Conservation (phyloP, 257 asterid genomes). For the Ilex asprella region DNA sequence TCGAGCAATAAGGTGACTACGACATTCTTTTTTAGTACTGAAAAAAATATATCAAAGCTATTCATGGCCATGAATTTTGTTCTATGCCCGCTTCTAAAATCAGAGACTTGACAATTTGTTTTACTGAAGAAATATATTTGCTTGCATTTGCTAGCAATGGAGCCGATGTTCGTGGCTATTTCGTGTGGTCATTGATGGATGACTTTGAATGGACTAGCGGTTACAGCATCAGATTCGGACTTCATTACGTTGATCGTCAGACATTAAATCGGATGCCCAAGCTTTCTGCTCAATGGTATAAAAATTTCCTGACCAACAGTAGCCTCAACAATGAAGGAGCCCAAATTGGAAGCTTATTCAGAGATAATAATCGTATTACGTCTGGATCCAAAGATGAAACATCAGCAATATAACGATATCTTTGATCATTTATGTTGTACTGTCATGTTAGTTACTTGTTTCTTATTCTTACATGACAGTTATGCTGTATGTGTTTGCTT, state of each 20-base stretch:
- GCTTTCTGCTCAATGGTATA: conserved; percentile 59
- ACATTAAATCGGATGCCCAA: conserved; percentile 51
- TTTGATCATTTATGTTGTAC: too few relatives aligned
- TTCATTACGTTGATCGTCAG: conserved; percentile 31
- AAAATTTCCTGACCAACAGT: conserved; percentile 37
- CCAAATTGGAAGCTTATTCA: neutral
- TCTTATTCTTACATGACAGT: too few relatives aligned
- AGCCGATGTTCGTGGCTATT: conserved; percentile 67
- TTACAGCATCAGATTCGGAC: conserved; percentile 41
- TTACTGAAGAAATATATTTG: neutral
- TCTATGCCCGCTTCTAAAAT: too few relatives aligned
- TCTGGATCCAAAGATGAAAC: too few relatives aligned
- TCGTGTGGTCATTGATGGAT: conserved; percentile 75
- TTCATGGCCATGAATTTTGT: too few relatives aligned
- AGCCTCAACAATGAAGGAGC: conserved; percentile 5
- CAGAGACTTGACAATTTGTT: neutral
- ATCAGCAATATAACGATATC: too few relatives aligned
- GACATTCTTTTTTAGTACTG: neutral
- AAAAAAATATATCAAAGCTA: neutral
- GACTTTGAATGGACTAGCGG: conserved; percentile 62
- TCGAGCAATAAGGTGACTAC: conserved; percentile 49
- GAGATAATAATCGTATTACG: too few relatives aligned
- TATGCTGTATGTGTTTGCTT: too few relatives aligned
- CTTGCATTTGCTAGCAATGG: conserved; percentile 32
- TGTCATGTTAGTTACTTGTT: too few relatives aligned